Conservation (phyloP, 352 stramenopile genomes). For the Thraustochytrium sp. region DNA sequence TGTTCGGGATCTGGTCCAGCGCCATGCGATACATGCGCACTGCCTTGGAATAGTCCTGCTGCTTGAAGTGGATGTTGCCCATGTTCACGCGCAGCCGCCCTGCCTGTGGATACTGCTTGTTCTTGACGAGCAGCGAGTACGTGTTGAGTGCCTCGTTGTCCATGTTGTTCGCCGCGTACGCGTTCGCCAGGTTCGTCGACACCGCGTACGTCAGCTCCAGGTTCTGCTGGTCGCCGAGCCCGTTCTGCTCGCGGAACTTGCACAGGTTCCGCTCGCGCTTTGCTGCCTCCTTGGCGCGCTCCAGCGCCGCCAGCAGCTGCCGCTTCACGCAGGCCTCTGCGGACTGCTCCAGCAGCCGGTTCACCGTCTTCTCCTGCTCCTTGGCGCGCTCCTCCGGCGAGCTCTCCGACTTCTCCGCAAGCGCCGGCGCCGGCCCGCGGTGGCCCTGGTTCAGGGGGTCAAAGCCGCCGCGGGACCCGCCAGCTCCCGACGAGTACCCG, state of each 20-base stretch:
- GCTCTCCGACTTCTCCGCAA: slow-evolving; percentile 83
- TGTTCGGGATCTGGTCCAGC: slow-evolving; percentile 88
- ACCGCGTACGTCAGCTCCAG: slow-evolving; percentile 87
- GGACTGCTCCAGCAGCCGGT: slow-evolving; percentile 75
- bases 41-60: slow-evolving; percentile 83
- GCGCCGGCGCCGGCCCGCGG: slow-evolving; percentile 63
- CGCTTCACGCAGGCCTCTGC: slow-evolving; percentile 13
- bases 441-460: slow-evolving; percentile 75
- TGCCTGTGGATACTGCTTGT: slow-evolving; percentile 84
- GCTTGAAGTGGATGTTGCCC: slow-evolving; percentile 94
- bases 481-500: slow-evolving; percentile 56
- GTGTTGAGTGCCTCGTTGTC: slow-evolving; percentile 87
- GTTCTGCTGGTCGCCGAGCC: slow-evolving; percentile 78
- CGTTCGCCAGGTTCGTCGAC: slow-evolving; percentile 87
- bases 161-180: slow-evolving; percentile 86
- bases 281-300: slow-evolving; percentile 63
- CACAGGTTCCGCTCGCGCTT: slow-evolving; percentile 67
- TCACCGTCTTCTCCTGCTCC: slow-evolving; percentile 80
- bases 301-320: slow-evolving; percentile 45
- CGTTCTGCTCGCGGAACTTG: slow-evolving; percentile 66
- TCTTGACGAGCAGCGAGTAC: slow-evolving; percentile 89
- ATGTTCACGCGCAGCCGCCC: slow-evolving; percentile 89
- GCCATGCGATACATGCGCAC: slow-evolving; percentile 97
- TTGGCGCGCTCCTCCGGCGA: slow-evolving; percentile 81
- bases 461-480: slow-evolving; percentile 54